Conservation (phyloP, 2,329 filamentous ascomycete genomes). For the Westerdykella ornata region DNA sequence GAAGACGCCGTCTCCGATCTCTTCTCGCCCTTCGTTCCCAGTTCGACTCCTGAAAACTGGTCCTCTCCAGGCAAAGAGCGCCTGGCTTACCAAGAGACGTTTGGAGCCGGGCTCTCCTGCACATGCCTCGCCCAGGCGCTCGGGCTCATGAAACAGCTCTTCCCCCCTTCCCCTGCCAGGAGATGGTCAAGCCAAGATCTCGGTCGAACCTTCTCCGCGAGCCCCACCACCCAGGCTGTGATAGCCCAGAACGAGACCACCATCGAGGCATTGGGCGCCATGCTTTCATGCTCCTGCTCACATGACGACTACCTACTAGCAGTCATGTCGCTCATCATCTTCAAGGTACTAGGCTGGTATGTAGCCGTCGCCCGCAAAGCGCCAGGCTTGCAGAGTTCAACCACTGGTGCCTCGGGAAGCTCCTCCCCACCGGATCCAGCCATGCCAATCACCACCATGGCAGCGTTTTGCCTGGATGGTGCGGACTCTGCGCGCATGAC, state of each 20-base stretch:
- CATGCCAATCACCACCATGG: slow-evolving; percentile 1
- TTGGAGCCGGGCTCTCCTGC: slow-evolving; percentile 4
- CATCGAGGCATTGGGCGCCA: slow-evolving; percentile 24
- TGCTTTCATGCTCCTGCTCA: slow-evolving; percentile 33
- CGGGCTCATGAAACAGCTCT: slow-evolving; percentile 18
- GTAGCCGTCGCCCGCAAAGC: slow-evolving; percentile 13
- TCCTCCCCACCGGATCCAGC: slow-evolving; percentile 1
- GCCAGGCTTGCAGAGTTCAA: background rate
- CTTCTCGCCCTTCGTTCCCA: no score
- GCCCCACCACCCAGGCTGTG: slow-evolving; percentile 12
- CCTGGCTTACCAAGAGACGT: background rate
- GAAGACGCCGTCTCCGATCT: no score
- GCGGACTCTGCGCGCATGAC: slow-evolving; percentile 20
- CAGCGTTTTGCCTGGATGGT: slow-evolving; percentile 11
- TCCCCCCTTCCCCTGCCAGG: slow-evolving; percentile 4
- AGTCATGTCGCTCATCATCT: slow-evolving; percentile 29
- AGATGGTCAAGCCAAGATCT: background rate
- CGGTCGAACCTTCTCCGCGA: background rate
- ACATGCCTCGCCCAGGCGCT: slow-evolving; percentile 13
- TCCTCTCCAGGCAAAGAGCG: background rate
- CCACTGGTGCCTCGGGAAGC: background rate
- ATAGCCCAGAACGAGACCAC: slow-evolving; percentile 24
- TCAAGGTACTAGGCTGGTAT: slow-evolving; percentile 35
- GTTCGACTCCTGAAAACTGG: no score
- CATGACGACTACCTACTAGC: slow-evolving; percentile 30